Evolutionary conservation across 495 filamentous ascomycete species (phyloP), one percentile per base, ranked within the genome.

Genomic region (Cladorrhinum samala): DNA sequence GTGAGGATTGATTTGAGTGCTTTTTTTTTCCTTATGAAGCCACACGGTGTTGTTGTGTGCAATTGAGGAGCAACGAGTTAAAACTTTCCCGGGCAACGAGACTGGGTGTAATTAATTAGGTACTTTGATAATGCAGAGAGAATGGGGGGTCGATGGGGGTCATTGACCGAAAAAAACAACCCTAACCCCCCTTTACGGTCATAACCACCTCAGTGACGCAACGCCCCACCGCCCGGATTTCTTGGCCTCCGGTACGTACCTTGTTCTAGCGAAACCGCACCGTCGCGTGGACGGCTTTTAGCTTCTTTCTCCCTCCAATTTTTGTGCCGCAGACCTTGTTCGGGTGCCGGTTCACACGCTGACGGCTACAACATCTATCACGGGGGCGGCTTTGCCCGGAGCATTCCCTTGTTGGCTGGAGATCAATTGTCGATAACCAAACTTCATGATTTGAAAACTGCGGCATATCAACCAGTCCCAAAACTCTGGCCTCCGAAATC

Each of bases 401-500:
- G 27, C 27, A 33, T 6, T 33, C 11, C 11, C 27, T 5, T 33
- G 6, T 33, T 33, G 5, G 27, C 11, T 33, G 27, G 27, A 33
- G 6, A 33, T 33, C 27, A 33, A 33, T 33, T 33, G 27, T 33
- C 27, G 11, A 33, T n/a, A n/a, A n/a, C n/a, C n/a, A n/a, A n/a
- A n/a, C n/a, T n/a, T n/a, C n/a, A n/a, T n/a, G n/a, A n/a, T n/a
- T n/a, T n/a, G n/a, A n/a, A n/a, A 37, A 45, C 42, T 45, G 42
- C 42, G 42, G 20, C 42, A 45, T 45, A 45, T n/a, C n/a, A n/a
- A n/a, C n/a, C n/a, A n/a, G n/a, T n/a, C 27, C 27, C 11, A 47
- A 47, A 47, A 23, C 20, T 5, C 16, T 27, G 17, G 24, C 24
- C 30, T 17, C 17, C 5, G 25, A 16, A 25, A 47, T 20, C 45